Conservation (phyloP, 169 alveolate genomes). For the Plasmodium malariae region DNA sequence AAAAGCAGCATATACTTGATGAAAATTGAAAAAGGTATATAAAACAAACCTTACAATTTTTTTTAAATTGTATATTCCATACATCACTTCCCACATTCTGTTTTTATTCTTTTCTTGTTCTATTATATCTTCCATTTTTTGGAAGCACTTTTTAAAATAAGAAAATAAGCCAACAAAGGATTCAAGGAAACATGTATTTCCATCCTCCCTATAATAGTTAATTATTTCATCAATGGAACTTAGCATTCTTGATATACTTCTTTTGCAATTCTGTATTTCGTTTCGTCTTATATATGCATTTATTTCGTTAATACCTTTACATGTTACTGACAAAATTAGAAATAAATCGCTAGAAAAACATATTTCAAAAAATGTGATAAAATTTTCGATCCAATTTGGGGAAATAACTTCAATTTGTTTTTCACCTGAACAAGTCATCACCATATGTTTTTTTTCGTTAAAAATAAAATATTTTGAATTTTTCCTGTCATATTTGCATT, state of each 20-base stretch:
- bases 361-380: conserved; percentile 44
- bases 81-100: conserved; percentile 7
- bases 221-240: neutral
- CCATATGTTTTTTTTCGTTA: too few relatives aligned
- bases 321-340: conserved; percentile 15
- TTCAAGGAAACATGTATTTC: conserved; percentile 3
- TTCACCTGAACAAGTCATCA: neutral
- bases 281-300: conserved; percentile 1
- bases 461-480: too few relatives aligned
- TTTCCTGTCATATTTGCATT: too few relatives aligned
- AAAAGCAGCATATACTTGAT: neutral
- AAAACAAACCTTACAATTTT: conserved; percentile 24
- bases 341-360: conserved; percentile 56
- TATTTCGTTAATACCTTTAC: conserved; percentile 44
- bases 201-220: conserved; percentile 17
- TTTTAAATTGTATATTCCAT: conserved; percentile 20
- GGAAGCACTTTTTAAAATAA: conserved; percentile 1
- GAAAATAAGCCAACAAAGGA: neutral
- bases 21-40: conserved; percentile 25
- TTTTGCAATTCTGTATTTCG: conserved; percentile 6
- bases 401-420: too few relatives aligned
- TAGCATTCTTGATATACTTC: neutral
- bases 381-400: conserved; percentile 19
- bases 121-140: conserved; percentile 2
- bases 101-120: neutral